These are phyloP conservation scores for Halophytophthora batemanensis DNA, from an alignment of 352 stramenopile genomes.

Conservation along the genomic window DNA sequence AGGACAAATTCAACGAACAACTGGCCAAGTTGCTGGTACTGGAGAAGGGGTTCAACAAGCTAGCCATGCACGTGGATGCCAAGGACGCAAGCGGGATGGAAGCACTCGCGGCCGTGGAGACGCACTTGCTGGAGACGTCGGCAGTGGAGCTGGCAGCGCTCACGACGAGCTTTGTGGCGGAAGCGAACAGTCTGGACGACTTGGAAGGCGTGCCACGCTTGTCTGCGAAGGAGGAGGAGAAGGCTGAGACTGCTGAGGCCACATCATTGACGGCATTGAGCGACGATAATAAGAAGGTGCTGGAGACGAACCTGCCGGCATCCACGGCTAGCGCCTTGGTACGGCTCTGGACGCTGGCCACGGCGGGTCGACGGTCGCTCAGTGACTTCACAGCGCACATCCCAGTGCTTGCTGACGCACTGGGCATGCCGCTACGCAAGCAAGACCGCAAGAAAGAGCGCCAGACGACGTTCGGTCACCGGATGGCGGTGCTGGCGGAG, in stretches of 20 bases:
- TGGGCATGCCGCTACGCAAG: constrained; percentile 79
- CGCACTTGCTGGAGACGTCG: constrained; percentile 44
- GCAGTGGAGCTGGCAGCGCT: constrained; percentile 53
- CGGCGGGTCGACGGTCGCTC: constrained; percentile 53
- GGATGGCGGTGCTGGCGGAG: constrained; percentile 41
- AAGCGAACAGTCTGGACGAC: constrained; percentile 49
- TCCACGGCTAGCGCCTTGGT: constrained; percentile 53
- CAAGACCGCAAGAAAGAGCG: constrained; percentile 83
- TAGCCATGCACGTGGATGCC: constrained; percentile 53
- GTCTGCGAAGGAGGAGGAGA: constrained; percentile 9
- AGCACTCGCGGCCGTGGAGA: constrained; percentile 52
- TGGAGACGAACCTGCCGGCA: constrained; percentile 53
- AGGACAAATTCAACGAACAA: constrained; percentile 72
- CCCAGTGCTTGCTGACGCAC: constrained; percentile 41
- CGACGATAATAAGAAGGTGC: constrained; percentile 59
- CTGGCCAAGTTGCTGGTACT: constrained; percentile 43
- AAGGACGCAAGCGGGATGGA: constrained; percentile 37
- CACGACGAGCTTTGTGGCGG: constrained; percentile 64
- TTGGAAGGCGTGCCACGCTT: constrained; percentile 49
- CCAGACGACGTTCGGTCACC: constrained; percentile 62
- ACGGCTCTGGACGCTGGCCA: constrained; percentile 66
- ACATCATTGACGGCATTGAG: constrained; percentile 33
- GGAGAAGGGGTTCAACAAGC: constrained; percentile 73
- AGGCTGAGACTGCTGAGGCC: not conserved
- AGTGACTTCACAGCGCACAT: constrained; percentile 64